Evolutionary conservation across 148 eudicot species (phyloP), one percentile per base, ranked within the genome.

Genomic region (Rhododendron ferrugineum): DNA sequence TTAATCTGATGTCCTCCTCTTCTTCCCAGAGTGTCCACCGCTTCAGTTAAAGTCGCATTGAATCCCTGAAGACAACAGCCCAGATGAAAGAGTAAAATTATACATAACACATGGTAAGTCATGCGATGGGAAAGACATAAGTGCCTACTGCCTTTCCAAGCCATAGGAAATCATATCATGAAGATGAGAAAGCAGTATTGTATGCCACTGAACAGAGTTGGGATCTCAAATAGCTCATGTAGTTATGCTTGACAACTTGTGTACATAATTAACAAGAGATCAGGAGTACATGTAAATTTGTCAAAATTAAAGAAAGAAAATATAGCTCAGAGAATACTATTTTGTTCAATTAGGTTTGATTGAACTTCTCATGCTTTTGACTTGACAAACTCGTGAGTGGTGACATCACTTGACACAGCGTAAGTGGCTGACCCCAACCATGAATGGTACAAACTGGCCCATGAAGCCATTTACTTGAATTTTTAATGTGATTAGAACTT

Each of bases 1-100:
- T 90, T 95, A 49, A 97, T 93, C 91, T 97, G 99, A 89, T 97
- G 98, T 83, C 94, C 92, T 11, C 98, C 96, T 88, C 98, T 85
- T 90, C 95, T 94, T 46, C 98, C 95, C 20, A 98, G 96, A 72
- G 93, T 92, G 85, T 95, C 98, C 68, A 94, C 91, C 30, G 96
- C 90, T 90, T 97, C 98, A 46, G 99, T 97, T 85, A 95, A 87
- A 52, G 98, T 90, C 60, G 94, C 91, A 89, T 97, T 94, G 85
- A 97, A 95, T 86, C 99, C 99, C 99, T 97, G 90, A 44, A 79
- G 64, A 56, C 40, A 82, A 32, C 75, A 70, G 58, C 2, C 26
- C 58, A 85, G 83, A 58, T 64, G 30, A 62, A 3, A 37, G n/a
- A 40, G 28, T 18, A 62, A 37, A 62, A 62, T 44, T 40, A 42